Conservation (phyloP, 2,329 filamentous ascomycete genomes). For the Claviceps lovelessii region DNA sequence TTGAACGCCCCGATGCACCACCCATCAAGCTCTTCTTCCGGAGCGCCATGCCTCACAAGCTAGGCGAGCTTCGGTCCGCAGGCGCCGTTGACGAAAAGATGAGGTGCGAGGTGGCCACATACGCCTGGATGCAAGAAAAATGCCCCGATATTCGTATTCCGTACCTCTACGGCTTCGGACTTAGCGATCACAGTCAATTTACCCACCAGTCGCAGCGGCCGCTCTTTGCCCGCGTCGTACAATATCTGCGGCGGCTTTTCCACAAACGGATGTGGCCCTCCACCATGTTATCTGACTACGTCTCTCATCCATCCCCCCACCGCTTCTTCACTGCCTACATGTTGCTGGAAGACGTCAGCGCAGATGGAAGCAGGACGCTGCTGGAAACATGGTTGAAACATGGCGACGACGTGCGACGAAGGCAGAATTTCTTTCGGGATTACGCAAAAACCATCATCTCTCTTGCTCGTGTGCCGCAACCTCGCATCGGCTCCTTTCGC, state of each 20-base stretch:
- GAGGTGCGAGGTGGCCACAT: not conserved
- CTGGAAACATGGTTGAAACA: not conserved
- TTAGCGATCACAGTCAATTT: not conserved
- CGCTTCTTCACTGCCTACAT: not conserved
- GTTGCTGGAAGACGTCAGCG: not conserved
- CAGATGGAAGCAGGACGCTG: not conserved
- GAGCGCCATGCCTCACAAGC: not conserved
- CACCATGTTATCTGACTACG: not conserved
- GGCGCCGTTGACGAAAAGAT: not conserved
- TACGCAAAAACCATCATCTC: not conserved
- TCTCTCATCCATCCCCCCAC: not conserved
- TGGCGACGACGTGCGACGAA: not conserved
- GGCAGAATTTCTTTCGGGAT: not conserved
- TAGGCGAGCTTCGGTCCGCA: not conserved
- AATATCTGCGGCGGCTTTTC: not conserved
- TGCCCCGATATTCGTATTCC: not conserved
- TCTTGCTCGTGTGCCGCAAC: not conserved
- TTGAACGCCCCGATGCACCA: not conserved
- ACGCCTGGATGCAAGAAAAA: not conserved
- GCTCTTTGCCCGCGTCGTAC: not conserved
- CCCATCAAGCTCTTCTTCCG: not conserved
- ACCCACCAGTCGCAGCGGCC: not conserved
- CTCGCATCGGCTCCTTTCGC: not conserved
- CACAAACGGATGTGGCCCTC: not conserved
- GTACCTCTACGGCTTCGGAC: not conserved